Base-by-base conservation (phyloP, 2,329 filamentous ascomycete genomes). In the Bipolaris oryzae region DNA sequence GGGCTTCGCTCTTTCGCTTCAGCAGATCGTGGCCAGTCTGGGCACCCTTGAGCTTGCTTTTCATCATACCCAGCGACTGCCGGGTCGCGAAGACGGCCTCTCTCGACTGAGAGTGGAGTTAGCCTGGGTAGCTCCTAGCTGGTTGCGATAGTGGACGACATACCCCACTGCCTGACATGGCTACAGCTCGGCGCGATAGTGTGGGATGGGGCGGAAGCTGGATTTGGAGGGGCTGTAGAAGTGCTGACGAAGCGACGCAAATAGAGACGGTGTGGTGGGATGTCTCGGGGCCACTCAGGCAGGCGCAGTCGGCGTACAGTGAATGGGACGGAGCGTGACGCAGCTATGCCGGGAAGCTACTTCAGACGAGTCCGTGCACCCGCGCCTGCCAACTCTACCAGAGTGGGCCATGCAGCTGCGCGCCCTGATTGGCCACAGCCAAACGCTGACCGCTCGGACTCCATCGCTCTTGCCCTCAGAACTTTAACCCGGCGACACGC, bases 11-110 rank as follows among this genome's bases (percentile, higher is more conserved):
- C 84, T 99, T 99, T 74, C 95, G 85, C 84, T 99, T 99, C 62
- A 99, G 82, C 75, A 99, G 82, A 77, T 90, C 96, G 81, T 99
- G 94, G 46, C 95, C 95, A 43, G 87, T 81, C 72, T 84, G 82
- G 42, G 82, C 82, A 63, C 81, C 94, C 83, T 98, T 98, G 74
- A 99, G 87, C 84, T 99, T 99, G 66, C 89, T 87, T 81, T 98
- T 98, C 94, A 99, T 99, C 75, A 96, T 80, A 64, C 92, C 93
- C 80, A 99, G 84, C 77, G 92, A 96, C 83, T 99, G 95, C 73
- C 95, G 91, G 75, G 95, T 99, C 72, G 95, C 91, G 80, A 99
- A 99, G 80, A 99, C 94, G 74, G 93, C 85, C 81, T 99, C 95
- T 77, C 95, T 88, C 78, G 94, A 92, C 93, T 96, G 77, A 51